Evolutionary conservation across 2,329 filamentous ascomycete genomes (phyloP).

Genomic region (Alternaria arbusti): DNA sequence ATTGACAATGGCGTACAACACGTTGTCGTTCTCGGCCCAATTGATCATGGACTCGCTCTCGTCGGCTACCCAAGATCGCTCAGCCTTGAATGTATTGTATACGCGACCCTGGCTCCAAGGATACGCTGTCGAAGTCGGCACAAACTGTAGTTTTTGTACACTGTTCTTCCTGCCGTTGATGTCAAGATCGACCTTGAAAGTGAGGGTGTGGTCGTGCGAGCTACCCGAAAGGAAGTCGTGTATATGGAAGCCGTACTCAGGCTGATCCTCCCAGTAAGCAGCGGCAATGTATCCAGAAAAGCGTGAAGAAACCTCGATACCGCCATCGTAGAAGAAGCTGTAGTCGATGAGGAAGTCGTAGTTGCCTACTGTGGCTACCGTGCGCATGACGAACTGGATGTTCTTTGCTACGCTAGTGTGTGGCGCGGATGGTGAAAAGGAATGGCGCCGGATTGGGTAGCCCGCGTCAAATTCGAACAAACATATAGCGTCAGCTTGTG

Average conservation of each 20-base stretch:
- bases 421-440: conserved; percentile 9
- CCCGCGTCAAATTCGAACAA: conserved; percentile 35
- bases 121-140: conserved; percentile 55
- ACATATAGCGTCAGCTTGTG: conserved; percentile 50
- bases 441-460: conserved; percentile 43
- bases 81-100: conserved; percentile 61
- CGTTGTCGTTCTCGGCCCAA: conserved; percentile 57
- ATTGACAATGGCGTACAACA: conserved; percentile 60
- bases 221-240: conserved; percentile 45
- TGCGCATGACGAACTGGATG: conserved; percentile 53
- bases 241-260: conserved; percentile 49
- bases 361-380: conserved; percentile 57
- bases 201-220: conserved; percentile 50
- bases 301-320: conserved; percentile 32
- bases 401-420: conserved; percentile 44
- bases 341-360: conserved; percentile 41
- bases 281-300: conserved; percentile 39
- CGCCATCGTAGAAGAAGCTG: conserved; percentile 36
- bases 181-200: conserved; percentile 52
- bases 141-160: conserved; percentile 40
- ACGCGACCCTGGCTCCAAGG: conserved; percentile 58
- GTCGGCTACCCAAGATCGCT: conserved; percentile 48
- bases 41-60: conserved; percentile 51
- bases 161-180: conserved; percentile 46
- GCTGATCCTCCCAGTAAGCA: conserved; percentile 31